Evolutionary conservation across 352 stramenopile genomes (phyloP).

Genomic region (Phytophthora citrophthora): DNA sequence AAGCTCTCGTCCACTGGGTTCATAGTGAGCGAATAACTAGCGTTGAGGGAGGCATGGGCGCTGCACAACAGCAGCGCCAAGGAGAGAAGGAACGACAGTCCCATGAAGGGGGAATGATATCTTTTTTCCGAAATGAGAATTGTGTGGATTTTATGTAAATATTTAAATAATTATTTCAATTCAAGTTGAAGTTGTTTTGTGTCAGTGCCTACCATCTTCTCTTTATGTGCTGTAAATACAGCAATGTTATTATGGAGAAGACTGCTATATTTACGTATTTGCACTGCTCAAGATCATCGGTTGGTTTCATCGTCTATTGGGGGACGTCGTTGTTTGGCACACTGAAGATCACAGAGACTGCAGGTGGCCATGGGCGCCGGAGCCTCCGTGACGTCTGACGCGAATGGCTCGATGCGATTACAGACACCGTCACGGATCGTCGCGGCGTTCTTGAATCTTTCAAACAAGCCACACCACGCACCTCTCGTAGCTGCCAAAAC

Average conservation of each 20-base stretch:
- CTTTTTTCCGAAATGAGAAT: slow-evolving; percentile 6
- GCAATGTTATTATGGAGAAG: not conserved
- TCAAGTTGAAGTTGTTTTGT: no score
- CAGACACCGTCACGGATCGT: slow-evolving; percentile 62
- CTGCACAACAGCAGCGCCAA: no score
- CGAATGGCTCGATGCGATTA: slow-evolving; percentile 26
- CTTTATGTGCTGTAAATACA: not conserved
- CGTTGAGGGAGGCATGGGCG: slow-evolving; percentile 22
- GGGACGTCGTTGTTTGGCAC: not conserved
- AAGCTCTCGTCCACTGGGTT: slow-evolving; percentile 62
- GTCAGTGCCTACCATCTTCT: no score
- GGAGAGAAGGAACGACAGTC: no score
- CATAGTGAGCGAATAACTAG: slow-evolving; percentile 59
- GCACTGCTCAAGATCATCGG: not conserved
- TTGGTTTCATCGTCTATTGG: slow-evolving; percentile 30
- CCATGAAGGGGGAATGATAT: not conserved
- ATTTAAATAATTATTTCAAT: no score
- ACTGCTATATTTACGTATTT: slow-evolving; percentile 23
- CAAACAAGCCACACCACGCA: slow-evolving; percentile 71
- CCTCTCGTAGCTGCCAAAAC: slow-evolving; percentile 80
- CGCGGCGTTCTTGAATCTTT: slow-evolving; percentile 51
- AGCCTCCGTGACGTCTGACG: slow-evolving; percentile 47
- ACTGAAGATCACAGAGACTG: slow-evolving; percentile 1
- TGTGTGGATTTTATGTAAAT: no score
- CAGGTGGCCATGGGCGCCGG: slow-evolving; percentile 37